Conservation (phyloP, 306 rosid species). For the Clitoria ternatea region DNA sequence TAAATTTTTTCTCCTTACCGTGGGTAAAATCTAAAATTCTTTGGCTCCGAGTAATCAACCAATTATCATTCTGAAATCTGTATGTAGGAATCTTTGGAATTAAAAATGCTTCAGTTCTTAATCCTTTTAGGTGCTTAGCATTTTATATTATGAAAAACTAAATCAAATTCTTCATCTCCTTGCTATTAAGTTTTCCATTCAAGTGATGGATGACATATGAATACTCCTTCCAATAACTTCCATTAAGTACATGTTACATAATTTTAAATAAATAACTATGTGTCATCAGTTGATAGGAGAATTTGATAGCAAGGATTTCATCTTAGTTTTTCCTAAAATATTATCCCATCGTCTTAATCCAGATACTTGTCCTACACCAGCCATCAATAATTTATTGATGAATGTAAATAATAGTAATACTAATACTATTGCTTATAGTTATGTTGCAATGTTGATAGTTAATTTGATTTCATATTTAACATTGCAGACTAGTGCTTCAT, state of each 20-base stretch:
- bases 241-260: no score
- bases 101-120: background rate
- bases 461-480: background rate
- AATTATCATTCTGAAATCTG: background rate
- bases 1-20: background rate
- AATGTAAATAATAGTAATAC: background rate
- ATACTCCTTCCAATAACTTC: no score
- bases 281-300: no score
- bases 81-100: background rate
- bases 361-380: background rate
- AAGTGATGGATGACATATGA: no score
- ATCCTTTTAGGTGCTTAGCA: no score
- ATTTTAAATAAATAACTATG: no score
- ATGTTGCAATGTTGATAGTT: background rate
- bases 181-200: no score
- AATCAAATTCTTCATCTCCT: no score
- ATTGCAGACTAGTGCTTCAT: slow-evolving; percentile 89
- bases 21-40: background rate
- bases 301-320: no score
- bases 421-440: slow-evolving; percentile 12
- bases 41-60: background rate
- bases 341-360: background rate
- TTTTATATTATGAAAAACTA: no score
- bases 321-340: no score
- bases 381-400: slow-evolving; percentile 2